Conservation (phyloP, 2,329 filamentous ascomycete species). For the Curvularia verruculosa region DNA sequence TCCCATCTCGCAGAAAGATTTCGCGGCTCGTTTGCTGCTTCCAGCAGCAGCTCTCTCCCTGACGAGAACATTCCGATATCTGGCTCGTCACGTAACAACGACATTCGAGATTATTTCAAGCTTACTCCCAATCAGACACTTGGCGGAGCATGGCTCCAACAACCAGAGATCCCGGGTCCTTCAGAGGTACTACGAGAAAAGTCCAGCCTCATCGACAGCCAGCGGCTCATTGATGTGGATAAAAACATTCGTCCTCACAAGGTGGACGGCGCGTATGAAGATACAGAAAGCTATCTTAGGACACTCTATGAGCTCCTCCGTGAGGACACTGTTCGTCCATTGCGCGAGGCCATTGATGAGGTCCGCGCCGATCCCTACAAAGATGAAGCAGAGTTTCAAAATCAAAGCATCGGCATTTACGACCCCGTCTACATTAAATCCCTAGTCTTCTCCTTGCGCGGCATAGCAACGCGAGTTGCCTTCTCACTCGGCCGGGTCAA, state of each 20-base stretch:
- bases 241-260: slow-evolving; percentile 37
- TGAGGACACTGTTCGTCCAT: slow-evolving; percentile 72
- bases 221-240: slow-evolving; percentile 27
- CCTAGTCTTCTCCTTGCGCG: slow-evolving; percentile 66
- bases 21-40: background rate
- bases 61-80: slow-evolving; percentile 24
- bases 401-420: slow-evolving; percentile 46
- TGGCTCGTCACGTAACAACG: slow-evolving; percentile 21
- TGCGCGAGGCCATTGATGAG: slow-evolving; percentile 69
- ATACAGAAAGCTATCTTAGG: slow-evolving; percentile 69
- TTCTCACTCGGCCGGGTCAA: slow-evolving; percentile 72
- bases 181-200: slow-evolving; percentile 55
- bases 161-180: slow-evolving; percentile 62
- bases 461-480: slow-evolving; percentile 69
- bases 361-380: slow-evolving; percentile 27
- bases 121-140: slow-evolving; percentile 21
- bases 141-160: slow-evolving; percentile 37
- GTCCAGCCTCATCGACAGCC: slow-evolving; percentile 3
- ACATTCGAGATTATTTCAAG: slow-evolving; percentile 38
- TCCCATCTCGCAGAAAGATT: slow-evolving; percentile 26
- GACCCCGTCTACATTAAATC: slow-evolving; percentile 68
- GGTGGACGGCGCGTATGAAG: slow-evolving; percentile 60
- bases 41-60: slow-evolving; percentile 4
- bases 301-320: slow-evolving; percentile 77
- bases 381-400: slow-evolving; percentile 59